Evolutionary conservation across 2,329 filamentous ascomycete species (phyloP), one percentile per base, ranked within the genome.

Genomic region (Arthrobotrys pseudoclavata): DNA sequence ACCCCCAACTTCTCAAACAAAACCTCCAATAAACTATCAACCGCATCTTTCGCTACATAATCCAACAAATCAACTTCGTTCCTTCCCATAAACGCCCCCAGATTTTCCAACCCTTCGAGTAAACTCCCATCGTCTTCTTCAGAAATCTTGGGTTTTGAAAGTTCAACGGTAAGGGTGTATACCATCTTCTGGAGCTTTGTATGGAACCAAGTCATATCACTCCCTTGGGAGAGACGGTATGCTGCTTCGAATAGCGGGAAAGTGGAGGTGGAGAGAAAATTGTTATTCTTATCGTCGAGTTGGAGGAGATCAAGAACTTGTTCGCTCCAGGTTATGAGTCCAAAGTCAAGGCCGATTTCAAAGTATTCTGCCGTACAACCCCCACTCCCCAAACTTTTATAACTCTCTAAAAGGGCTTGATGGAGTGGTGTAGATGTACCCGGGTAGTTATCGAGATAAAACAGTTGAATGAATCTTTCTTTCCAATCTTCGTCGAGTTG

Each of bases 11-110:
- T 68, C 24, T 68, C 67, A 37, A 77, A 70, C n/a, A 42, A 9
- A 37, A 68, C 74, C 18, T 77, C 74, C 6, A 77, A 45, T 37
- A 77, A 68, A 55, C 61, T 71, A 40, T 71, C 67, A 40, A 77
- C 61, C 6, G 74, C 74, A 42, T 71, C 74, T 18, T 77, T 71
- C 4, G 74, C 47, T 9, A 61, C 50, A 40, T 69, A 76, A 26
- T 66, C 60, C 22, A 76, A 18, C 10, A 69, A 18, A 57, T 71
- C 55, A 13, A 66, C 57, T 47, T 66, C 67, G 48, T 67, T 70
- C 47, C 61, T 55, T 24, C 15, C 40, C 26, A 77, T 24, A 31
- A 77, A 77, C 4, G 12, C 61, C 6, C 67, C 74, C 37, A 77
- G 55, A 0, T 20, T 12, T 20, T 68, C 60, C 15, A 68, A 71